These are phyloP conservation scores for Heliosperma pusillum DNA, from an alignment of 148 eudicot genomes.

Conservation along the genomic window DNA sequence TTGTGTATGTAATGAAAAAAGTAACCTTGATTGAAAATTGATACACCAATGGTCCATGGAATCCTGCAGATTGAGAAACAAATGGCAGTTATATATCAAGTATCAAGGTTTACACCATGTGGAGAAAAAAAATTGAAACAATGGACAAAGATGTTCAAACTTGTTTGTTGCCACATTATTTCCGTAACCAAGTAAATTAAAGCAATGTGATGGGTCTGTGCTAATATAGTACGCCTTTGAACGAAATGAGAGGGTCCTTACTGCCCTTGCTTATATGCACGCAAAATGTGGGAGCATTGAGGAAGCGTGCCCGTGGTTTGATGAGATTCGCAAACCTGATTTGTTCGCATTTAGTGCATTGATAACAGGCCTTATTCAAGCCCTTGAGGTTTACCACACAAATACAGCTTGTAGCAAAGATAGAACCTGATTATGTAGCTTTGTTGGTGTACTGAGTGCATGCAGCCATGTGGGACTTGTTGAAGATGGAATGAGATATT, in stretches of 20 bases:
- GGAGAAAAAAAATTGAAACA: background rate
- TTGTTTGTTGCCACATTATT: too few relatives aligned
- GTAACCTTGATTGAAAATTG: slow-evolving; percentile 87
- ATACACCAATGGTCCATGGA: slow-evolving; percentile 77
- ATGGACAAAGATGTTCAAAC: background rate
- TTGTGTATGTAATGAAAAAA: slow-evolving; percentile 92
- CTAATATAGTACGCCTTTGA: slow-evolving; percentile 18
- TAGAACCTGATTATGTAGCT: slow-evolving; percentile 38
- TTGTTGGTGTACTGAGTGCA: slow-evolving; percentile 42
- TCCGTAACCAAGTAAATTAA: too few relatives aligned
- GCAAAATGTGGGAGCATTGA: slow-evolving; percentile 47
- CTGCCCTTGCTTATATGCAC: slow-evolving; percentile 41
- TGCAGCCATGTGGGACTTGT: slow-evolving; percentile 42
- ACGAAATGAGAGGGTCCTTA: slow-evolving; percentile 35
- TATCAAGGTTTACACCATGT: background rate
- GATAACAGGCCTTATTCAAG: slow-evolving; percentile 39
- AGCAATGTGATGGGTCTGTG: too few relatives aligned
- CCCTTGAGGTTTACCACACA: slow-evolving; percentile 30
- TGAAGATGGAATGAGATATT: slow-evolving; percentile 38
- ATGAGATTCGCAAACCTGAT: slow-evolving; percentile 33
- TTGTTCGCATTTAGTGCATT: slow-evolving; percentile 42
- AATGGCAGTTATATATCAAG: background rate
- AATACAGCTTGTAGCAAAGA: slow-evolving; percentile 30
- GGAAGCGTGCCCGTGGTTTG: slow-evolving; percentile 35
- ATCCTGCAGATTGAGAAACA: slow-evolving; percentile 44